Evolutionary conservation across 306 rosid genomes (phyloP).

Genomic region (Neltuma alba): DNA sequence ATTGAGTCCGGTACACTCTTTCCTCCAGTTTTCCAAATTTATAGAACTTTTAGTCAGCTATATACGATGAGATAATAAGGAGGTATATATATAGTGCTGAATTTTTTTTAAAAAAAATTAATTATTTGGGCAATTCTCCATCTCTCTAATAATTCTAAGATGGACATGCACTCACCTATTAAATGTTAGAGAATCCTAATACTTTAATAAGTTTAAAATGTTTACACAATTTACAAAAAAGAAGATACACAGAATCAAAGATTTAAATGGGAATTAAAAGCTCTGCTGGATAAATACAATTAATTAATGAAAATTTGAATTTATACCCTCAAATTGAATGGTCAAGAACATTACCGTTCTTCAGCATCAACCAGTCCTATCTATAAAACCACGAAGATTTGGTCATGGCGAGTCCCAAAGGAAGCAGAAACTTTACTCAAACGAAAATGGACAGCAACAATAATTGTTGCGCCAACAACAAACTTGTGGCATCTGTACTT

Average conservation of each 20-base stretch:
- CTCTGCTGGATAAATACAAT: not conserved
- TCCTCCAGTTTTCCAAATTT: no score
- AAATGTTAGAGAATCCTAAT: not conserved
- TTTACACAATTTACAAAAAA: not conserved
- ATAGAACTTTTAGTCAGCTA: no score
- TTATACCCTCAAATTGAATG: not conserved
- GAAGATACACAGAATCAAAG: not conserved
- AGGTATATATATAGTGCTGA: no score
- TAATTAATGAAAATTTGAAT: not conserved
- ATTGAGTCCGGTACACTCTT: no score
- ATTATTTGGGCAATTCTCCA: no score
- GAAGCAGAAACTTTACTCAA: not conserved
- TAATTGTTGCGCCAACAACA: slow-evolving; percentile 23
- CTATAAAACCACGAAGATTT: not conserved
- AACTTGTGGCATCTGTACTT: slow-evolving; percentile 28
- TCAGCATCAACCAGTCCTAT: not conserved
- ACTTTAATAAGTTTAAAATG: not conserved
- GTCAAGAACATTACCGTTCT: not conserved
- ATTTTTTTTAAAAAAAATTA: no score
- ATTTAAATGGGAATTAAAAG: not conserved
- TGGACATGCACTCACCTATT: not conserved
- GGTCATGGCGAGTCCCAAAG: not conserved
- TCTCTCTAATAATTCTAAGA: not conserved
- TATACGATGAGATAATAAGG: no score
- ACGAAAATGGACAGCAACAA: slow-evolving; percentile 12